Percentiles rank a stretch among this genome's conserved stretches.
phyloP scores from a whole-genome alignment of 1,284 basidiomycete genomes.

The Marasmius tenuissimus region DNA sequence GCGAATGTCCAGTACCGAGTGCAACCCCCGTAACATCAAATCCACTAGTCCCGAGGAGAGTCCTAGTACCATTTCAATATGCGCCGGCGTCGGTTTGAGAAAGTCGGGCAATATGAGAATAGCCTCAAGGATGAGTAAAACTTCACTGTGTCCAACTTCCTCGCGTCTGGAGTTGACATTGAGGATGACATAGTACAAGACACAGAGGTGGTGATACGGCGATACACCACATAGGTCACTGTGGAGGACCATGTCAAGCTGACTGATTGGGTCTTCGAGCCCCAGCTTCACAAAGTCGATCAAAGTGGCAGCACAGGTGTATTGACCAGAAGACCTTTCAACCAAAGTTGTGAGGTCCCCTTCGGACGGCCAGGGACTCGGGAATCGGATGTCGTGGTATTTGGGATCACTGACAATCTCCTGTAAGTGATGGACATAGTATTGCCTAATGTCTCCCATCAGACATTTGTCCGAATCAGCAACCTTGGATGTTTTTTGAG shows the following conservation, averaged over 20 bases:
- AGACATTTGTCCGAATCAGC: too few species aligned
- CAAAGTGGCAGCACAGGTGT: conserved; percentile 24
- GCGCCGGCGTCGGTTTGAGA: too few species aligned
- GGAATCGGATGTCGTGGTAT: not conserved
- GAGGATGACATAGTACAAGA: not conserved
- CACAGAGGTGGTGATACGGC: conserved; percentile 25
- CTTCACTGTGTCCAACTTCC: not conserved
- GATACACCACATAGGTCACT: not conserved
- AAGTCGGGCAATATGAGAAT: not conserved
- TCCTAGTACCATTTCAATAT: too few species aligned
- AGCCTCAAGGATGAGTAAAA: too few species aligned
- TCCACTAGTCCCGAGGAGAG: too few species aligned
- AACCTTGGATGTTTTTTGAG: too few species aligned
- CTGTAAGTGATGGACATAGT: not conserved
- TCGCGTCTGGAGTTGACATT: too few species aligned
- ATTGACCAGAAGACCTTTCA: conserved; percentile 22
- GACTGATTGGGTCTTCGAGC: conserved; percentile 19
- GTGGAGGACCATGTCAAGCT: conserved; percentile 19
- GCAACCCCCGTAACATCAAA: too few species aligned
- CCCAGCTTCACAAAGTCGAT: conserved; percentile 23
- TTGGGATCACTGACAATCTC: not conserved
- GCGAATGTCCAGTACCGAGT: too few species aligned
- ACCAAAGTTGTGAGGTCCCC: conserved; percentile 19
- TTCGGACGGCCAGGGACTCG: conserved; percentile 17
- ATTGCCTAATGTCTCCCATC: not conserved